Conservation (phyloP, 2,329 filamentous ascomycete genomes). For the Colletotrichum zoysiae region DNA sequence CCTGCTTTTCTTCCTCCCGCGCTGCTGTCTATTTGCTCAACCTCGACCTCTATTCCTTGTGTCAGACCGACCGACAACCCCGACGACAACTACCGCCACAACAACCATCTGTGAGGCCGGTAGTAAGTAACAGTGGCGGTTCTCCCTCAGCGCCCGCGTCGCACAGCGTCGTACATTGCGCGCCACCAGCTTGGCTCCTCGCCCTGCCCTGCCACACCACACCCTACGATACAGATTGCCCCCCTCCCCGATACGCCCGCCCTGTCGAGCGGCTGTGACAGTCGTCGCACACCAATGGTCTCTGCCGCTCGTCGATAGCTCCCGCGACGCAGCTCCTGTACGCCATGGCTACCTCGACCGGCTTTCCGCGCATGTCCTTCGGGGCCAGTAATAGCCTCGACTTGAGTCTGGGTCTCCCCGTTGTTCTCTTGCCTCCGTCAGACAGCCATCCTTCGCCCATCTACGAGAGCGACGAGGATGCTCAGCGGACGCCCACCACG, state of each 20-base stretch:
- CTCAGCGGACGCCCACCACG: conserved; percentile 40
- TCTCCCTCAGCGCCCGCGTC: conserved; percentile 30
- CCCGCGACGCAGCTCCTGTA: conserved; percentile 23
- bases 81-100: conserved; percentile 9
- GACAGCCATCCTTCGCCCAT: conserved; percentile 21
- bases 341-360: conserved; percentile 43
- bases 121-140: conserved; percentile 21
- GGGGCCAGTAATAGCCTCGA: conserved; percentile 40
- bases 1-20: conserved; percentile 12
- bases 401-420: conserved; percentile 38
- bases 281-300: conserved; percentile 38
- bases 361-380: conserved; percentile 42
- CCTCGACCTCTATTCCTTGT: conserved; percentile 9
- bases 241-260: conserved; percentile 9
- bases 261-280: conserved; percentile 30
- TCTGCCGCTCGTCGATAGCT: conserved; percentile 28
- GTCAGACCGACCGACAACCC: conserved; percentile 13
- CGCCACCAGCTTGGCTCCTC: conserved; percentile 1
- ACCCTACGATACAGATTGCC: conserved; percentile 28
- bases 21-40: conserved; percentile 15
- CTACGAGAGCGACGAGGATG: conserved; percentile 38
- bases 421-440: conserved; percentile 40
- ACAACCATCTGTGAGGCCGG: conserved; percentile 22
- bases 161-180: conserved; percentile 20
- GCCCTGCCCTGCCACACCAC: conserved; percentile 15